These are phyloP conservation scores for Amanita inopinata DNA, from an alignment of 768 basidiomycete genomes.

Conservation along the genomic window DNA sequence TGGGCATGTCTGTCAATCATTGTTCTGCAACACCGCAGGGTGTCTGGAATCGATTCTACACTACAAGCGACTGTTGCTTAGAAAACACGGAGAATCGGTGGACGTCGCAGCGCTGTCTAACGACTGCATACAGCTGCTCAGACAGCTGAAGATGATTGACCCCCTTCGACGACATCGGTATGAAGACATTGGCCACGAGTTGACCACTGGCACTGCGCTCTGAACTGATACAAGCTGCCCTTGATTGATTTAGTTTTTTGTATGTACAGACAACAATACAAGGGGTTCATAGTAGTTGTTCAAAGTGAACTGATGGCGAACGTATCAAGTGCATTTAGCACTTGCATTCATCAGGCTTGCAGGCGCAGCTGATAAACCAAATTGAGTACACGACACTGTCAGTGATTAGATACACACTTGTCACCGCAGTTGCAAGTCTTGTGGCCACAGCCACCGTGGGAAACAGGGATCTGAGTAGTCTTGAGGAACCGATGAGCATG, in stretches of 20 bases:
- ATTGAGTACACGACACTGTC: neutral
- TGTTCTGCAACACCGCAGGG: slow-evolving; percentile 41
- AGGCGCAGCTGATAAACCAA: slow-evolving; percentile 36
- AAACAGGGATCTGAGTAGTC: slow-evolving; percentile 28
- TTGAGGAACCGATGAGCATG: slow-evolving; percentile 12
- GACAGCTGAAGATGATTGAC: slow-evolving; percentile 56
- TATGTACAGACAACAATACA: neutral
- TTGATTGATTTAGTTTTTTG: neutral
- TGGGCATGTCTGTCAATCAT: neutral
- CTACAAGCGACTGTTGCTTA: slow-evolving; percentile 67
- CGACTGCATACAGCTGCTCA: slow-evolving; percentile 43
- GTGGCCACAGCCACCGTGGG: slow-evolving; percentile 36
- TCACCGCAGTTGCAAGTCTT: slow-evolving; percentile 42
- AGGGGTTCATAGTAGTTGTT: neutral
- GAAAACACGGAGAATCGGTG: slow-evolving; percentile 27
- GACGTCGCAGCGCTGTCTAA: slow-evolving; percentile 26
- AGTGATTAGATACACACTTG: slow-evolving; percentile 27
- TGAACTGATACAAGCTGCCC: slow-evolving; percentile 18
- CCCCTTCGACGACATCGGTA: slow-evolving; percentile 59
- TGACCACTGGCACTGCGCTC: too few relatives aligned
- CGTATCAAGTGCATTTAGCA: slow-evolving; percentile 30
- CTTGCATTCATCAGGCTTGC: slow-evolving; percentile 57
- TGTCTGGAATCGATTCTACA: slow-evolving; percentile 88
- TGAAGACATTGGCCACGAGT: slow-evolving; percentile 40
- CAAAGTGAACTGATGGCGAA: neutral